Evolutionary conservation across 2,329 filamentous ascomycete species (phyloP).

Genomic region (Colletotrichum spinosum): DNA sequence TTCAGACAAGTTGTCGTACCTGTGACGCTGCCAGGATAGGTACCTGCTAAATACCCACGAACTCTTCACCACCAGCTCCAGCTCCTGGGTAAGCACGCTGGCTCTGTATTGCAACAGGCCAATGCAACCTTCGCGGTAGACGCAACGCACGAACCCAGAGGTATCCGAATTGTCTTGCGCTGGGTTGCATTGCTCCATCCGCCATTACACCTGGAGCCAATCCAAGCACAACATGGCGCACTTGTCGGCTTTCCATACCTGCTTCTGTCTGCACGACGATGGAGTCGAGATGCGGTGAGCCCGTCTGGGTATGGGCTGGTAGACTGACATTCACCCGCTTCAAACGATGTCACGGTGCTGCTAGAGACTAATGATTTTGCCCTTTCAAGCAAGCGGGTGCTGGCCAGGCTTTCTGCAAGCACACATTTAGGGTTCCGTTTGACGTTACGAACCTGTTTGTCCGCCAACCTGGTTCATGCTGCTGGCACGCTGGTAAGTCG

Average conservation of each 20-base stretch:
- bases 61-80: too few relatives aligned
- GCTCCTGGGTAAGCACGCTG: too few relatives aligned
- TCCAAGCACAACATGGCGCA: conserved; percentile 28
- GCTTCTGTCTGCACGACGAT: conserved; percentile 32
- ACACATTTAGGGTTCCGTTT: conserved; percentile 4
- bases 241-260: conserved; percentile 21
- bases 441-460: conserved; percentile 10
- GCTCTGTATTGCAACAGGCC: background rate
- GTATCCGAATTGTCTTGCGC: conserved; percentile 1
- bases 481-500: background rate
- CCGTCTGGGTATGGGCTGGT: conserved; percentile 5
- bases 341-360: background rate
- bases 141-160: conserved; percentile 17
- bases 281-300: conserved; percentile 36
- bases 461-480: conserved; percentile 2
- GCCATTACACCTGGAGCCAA: conserved; percentile 19
- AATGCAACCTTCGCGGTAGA: conserved; percentile 22
- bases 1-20: too few relatives aligned
- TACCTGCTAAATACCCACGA: too few relatives aligned
- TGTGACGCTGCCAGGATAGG: too few relatives aligned
- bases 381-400: conserved; percentile 8
- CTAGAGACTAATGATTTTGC: conserved; percentile 2
- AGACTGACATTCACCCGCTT: conserved; percentile 6
- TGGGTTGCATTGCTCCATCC: conserved; percentile 16
- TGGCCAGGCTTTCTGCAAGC: conserved; percentile 8